phyloP scores from a whole-genome alignment of 1,284 basidiomycete genomes.

The Cryptococcus sp. region DNA sequence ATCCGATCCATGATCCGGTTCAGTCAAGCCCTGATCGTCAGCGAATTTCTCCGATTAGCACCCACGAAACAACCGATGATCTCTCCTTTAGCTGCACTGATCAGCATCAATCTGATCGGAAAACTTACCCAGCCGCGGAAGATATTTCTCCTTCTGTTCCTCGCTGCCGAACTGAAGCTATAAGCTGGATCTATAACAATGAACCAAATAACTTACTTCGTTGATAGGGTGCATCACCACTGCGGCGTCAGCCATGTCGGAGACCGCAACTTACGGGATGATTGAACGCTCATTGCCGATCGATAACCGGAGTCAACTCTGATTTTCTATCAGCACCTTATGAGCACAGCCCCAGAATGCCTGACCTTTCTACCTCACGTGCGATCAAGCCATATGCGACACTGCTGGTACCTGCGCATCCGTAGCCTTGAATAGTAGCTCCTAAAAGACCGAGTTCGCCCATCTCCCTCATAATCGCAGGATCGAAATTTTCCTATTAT shows the following conservation, averaged over 20 bases:
- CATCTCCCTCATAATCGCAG: conserved; percentile 77
- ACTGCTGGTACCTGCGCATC: conserved; percentile 86
- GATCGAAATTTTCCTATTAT: conserved; percentile 65
- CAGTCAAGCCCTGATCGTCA: conserved; percentile 65
- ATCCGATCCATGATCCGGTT: conserved; percentile 94
- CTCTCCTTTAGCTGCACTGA: conserved; percentile 67
- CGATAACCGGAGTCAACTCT: conserved; percentile 89
- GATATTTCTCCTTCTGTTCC: conserved; percentile 84
- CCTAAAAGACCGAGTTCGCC: conserved; percentile 87
- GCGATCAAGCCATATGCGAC: conserved; percentile 93
- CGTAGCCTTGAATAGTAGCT: conserved; percentile 87
- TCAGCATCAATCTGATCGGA: conserved; percentile 5
- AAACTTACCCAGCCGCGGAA: conserved; percentile 68
- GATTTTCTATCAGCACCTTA: neutral
- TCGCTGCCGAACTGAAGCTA: conserved; percentile 66
- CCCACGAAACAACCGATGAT: conserved; percentile 87
- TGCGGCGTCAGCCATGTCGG: conserved; percentile 3
- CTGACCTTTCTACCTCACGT: conserved; percentile 82
- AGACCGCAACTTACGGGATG: conserved; percentile 52
- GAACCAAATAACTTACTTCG: conserved; percentile 46
- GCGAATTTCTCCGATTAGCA: conserved; percentile 12
- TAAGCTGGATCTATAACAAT: too few relatives aligned
- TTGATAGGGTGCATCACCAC: conserved; percentile 98
- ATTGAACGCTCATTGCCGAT: conserved; percentile 93
- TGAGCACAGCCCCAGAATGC: neutral